Evolutionary conservation across 1,284 basidiomycete genomes (phyloP).

Genomic region (Paramarasmius palmivorus): DNA sequence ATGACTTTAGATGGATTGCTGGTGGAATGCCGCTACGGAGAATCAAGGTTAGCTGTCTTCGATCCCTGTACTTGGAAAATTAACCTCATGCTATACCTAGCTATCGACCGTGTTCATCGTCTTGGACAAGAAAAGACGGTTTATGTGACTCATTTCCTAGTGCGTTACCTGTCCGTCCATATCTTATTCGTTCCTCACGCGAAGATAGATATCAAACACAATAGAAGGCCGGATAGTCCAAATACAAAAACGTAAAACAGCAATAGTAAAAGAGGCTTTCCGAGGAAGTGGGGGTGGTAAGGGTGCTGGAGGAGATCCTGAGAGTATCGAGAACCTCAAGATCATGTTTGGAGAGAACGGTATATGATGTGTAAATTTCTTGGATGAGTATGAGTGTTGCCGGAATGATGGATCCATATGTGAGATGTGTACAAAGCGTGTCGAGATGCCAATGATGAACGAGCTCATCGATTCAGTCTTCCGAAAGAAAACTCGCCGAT

Average conservation of each 20-base stretch:
- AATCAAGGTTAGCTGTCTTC: conserved; percentile 69
- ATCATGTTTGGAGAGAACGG: conserved; percentile 63
- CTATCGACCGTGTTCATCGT: conserved; percentile 79
- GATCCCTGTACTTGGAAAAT: conserved; percentile 12
- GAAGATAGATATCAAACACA: conserved; percentile 59
- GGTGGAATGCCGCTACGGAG: conserved; percentile 93
- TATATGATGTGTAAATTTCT: no score
- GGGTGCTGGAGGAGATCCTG: conserved; percentile 47
- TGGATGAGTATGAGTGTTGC: no score
- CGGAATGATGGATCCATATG: no score
- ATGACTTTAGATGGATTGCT: conserved; percentile 83
- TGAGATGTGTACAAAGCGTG: no score
- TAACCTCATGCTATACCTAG: conserved; percentile 36
- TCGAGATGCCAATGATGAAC: no score
- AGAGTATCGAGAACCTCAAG: conserved; percentile 76
- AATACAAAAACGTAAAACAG: conserved; percentile 89
- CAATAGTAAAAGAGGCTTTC: conserved; percentile 81
- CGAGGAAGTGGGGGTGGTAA: conserved; percentile 41
- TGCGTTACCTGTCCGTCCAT: conserved; percentile 34
- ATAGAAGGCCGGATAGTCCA: conserved; percentile 82
- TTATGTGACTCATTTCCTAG: conserved; percentile 90
- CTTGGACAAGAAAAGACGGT: conserved; percentile 86
- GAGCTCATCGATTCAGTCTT: conserved; percentile 16
- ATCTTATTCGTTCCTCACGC: background rate
- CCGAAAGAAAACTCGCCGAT: conserved; percentile 24